These are phyloP conservation scores for Xylaria palmicola DNA, from an alignment of 495 filamentous ascomycete genomes.

Conservation along the genomic window DNA sequence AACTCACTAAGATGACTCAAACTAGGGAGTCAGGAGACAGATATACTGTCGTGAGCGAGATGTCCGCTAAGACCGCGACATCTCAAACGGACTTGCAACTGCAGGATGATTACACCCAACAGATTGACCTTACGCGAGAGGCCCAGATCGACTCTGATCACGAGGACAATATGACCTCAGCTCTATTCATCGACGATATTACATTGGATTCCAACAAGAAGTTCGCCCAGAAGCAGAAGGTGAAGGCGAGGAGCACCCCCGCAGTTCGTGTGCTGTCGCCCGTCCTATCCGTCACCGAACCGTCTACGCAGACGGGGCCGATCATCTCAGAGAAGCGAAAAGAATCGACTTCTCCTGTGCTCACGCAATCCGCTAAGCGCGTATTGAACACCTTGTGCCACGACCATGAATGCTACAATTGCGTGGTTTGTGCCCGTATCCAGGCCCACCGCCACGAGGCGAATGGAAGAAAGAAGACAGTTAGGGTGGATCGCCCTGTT, in stretches of 20 bases:
- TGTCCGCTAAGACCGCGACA: conserved; percentile 29
- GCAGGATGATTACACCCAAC: conserved; percentile 43
- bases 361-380: conserved; percentile 50
- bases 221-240: conserved; percentile 21
- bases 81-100: conserved; percentile 34
- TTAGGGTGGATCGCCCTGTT: conserved; percentile 65
- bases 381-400: conserved; percentile 56
- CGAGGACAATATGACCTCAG: conserved; percentile 51
- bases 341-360: conserved; percentile 36
- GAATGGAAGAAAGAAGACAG: conserved; percentile 45
- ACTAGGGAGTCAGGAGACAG: conserved; percentile 36
- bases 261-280: conserved; percentile 13
- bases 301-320: background rate
- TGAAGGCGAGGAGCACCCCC: background rate
- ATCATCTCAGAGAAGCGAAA: conserved; percentile 1
- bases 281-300: conserved; percentile 6
- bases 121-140: conserved; percentile 40
- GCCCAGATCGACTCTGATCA: conserved; percentile 17
- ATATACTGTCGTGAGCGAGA: conserved; percentile 22
- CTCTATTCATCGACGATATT: conserved; percentile 58
- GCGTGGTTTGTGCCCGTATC: conserved; percentile 69
- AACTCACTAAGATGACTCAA: conserved; percentile 36
- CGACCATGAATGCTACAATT: conserved; percentile 67
- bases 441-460: conserved; percentile 40
- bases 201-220: conserved; percentile 39